Percentiles rank a stretch among this genome's conserved stretches.
Evolutionary conservation across 768 basidiomycete species (phyloP).

Genomic region (Lactarius hengduanensis): DNA sequence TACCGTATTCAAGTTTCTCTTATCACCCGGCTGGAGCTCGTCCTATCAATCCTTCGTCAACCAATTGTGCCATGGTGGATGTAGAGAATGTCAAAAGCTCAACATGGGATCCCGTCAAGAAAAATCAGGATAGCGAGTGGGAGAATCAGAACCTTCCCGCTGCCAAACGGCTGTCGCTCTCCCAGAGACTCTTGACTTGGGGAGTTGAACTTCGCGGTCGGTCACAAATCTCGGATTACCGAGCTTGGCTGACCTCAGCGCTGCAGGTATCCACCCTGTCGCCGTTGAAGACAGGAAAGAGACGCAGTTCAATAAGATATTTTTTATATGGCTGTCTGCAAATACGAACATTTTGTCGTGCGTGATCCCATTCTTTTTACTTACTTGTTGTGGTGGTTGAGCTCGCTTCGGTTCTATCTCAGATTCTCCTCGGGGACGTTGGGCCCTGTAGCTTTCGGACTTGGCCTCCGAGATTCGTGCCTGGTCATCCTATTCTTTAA

Average conservation of each 20-base stretch:
- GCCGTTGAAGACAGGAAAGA: conserved; percentile 37
- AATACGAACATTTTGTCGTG: conserved; percentile 45
- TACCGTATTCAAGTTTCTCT: neutral
- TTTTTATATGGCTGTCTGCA: conserved; percentile 43
- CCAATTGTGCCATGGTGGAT: neutral
- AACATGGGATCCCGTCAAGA: neutral
- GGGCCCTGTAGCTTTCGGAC: conserved; percentile 45
- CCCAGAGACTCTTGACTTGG: conserved; percentile 33
- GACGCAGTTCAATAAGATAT: conserved; percentile 41
- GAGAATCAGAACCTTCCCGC: neutral
- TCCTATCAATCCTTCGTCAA: neutral
- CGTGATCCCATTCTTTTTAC: conserved; percentile 8
- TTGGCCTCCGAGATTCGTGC: conserved; percentile 46
- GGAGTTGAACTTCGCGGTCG: conserved; percentile 38
- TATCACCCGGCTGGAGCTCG: neutral
- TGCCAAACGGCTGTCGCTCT: neutral
- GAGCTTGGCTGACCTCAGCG: no score
- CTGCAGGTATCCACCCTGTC: conserved; percentile 39
- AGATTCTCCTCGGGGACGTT: conserved; percentile 50
- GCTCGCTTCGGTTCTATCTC: neutral
- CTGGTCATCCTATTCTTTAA: conserved; percentile 49
- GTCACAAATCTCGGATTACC: neutral
- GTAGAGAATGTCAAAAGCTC: neutral
- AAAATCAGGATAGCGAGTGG: neutral
- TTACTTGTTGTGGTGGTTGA: neutral